Conservation (phyloP, 139 green algal genomes). For the Micractinium sp. region DNA sequence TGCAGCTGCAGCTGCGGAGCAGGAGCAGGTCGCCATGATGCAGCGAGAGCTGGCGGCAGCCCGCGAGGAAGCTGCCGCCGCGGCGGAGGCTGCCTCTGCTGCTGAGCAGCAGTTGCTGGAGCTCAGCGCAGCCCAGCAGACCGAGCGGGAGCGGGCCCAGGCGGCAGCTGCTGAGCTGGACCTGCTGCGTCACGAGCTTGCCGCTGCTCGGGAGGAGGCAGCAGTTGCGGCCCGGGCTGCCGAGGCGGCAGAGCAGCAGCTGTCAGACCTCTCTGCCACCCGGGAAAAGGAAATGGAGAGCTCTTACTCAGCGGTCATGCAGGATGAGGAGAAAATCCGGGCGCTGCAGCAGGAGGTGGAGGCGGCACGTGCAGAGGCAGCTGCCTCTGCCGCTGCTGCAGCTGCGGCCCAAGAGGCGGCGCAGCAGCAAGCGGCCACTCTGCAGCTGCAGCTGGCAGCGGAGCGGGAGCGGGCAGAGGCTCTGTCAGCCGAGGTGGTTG, state of each 20-base stretch:
- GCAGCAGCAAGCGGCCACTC: neutral
- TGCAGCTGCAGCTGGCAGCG: neutral
- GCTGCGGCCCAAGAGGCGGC: neutral
- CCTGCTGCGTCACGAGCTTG: neutral
- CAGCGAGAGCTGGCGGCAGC: conserved; percentile 1
- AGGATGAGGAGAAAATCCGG: neutral
- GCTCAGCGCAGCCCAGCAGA: neutral
- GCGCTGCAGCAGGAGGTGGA: conserved; percentile 6
- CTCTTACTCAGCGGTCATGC: neutral
- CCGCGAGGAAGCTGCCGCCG: neutral
- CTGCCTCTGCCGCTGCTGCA: neutral
- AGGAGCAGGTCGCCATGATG: neutral
- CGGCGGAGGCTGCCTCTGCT: neutral
- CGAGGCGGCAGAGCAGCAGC: neutral
- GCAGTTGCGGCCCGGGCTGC: neutral
- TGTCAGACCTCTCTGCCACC: neutral
- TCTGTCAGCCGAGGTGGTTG: neutral
- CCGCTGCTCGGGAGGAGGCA: neutral
- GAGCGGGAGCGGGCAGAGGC: neutral
- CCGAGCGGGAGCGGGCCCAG: neutral
- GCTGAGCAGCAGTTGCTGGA: neutral
- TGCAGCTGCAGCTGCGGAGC: neutral
- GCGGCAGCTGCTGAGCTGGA: neutral
- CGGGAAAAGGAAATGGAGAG: neutral
- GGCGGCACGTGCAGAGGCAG: neutral